These are phyloP conservation scores for Dentipellis fragilis DNA, from an alignment of 768 basidiomycete species.

Conservation along the genomic window DNA sequence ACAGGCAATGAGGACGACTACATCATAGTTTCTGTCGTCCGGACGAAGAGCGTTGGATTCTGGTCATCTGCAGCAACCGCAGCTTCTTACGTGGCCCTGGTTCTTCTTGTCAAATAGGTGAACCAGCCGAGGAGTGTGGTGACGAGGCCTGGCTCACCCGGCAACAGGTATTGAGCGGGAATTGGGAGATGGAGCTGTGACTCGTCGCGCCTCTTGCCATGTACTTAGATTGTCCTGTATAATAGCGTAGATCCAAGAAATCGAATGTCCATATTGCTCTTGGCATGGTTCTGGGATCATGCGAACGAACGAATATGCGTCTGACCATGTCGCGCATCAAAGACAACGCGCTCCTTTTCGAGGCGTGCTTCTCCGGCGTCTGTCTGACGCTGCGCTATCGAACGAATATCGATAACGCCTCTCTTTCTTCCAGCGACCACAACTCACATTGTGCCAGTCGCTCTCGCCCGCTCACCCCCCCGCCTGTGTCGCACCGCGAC, in stretches of 20 bases:
- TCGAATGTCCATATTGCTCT: too few relatives aligned
- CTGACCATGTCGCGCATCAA: too few relatives aligned
- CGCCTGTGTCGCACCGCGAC: too few relatives aligned
- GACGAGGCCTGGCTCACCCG: constrained; percentile 6
- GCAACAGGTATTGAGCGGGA: constrained; percentile 2
- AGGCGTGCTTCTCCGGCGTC: too few relatives aligned
- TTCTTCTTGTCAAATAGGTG: constrained; percentile 17
- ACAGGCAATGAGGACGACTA: constrained; percentile 77
- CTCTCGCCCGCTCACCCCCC: background rate
- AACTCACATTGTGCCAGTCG: background rate
- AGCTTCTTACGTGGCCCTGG: constrained; percentile 14
- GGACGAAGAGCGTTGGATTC: constrained; percentile 58
- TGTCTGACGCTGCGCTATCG: too few relatives aligned
- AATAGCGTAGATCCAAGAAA: too few relatives aligned
- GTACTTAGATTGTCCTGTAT: too few relatives aligned
- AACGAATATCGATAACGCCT: background rate
- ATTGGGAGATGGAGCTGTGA: background rate
- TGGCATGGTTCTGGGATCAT: too few relatives aligned
- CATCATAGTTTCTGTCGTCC: constrained; percentile 63
- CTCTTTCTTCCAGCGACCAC: background rate
- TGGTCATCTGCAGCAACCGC: constrained; percentile 21
- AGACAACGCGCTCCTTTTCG: too few relatives aligned
- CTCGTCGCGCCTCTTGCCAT: too few relatives aligned
- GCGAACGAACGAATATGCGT: too few relatives aligned
- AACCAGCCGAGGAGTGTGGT: constrained; percentile 14